Evolutionary conservation across 345 rosid genomes (phyloP).

Genomic region (Bretschneidera sinensis): DNA sequence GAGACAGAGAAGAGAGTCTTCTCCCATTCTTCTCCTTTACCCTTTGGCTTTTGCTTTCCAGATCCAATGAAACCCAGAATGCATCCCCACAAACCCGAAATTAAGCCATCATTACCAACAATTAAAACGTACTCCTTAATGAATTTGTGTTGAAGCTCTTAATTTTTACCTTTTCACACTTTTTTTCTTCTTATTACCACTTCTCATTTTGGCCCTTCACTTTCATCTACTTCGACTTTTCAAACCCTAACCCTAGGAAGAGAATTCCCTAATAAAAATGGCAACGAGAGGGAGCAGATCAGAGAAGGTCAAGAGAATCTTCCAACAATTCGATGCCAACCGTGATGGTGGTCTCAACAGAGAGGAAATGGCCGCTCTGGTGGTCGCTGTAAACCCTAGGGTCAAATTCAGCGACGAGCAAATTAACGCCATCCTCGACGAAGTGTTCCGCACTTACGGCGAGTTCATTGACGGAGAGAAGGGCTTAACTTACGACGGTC

Average conservation of each 20-base stretch:
- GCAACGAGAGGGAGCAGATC: slow-evolving; percentile 92
- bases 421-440: slow-evolving; percentile 90
- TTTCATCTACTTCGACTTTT: not conserved
- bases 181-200: too few relatives aligned
- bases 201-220: not conserved
- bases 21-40: too few relatives aligned
- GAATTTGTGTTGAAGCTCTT: too few relatives aligned
- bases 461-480: slow-evolving; percentile 83
- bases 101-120: too few relatives aligned
- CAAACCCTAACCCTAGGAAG: not conserved
- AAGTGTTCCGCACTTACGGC: slow-evolving; percentile 86
- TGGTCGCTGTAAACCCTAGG: slow-evolving; percentile 93
- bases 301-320: slow-evolving; percentile 89
- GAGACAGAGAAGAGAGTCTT: too few relatives aligned
- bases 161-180: too few relatives aligned
- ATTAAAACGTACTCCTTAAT: too few relatives aligned
- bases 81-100: too few relatives aligned
- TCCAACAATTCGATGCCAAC: slow-evolving; percentile 81
- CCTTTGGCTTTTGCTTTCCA: too few relatives aligned
- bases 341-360: slow-evolving; percentile 89
- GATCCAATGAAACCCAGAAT: too few relatives aligned
- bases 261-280: slow-evolving; percentile 32
- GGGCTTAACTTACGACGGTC: slow-evolving; percentile 82
- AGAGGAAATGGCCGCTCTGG: slow-evolving; percentile 90
- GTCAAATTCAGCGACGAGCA: slow-evolving; percentile 98